Base-by-base conservation (phyloP, 768 basidiomycete species). In the Amyloporia xantha region DNA sequence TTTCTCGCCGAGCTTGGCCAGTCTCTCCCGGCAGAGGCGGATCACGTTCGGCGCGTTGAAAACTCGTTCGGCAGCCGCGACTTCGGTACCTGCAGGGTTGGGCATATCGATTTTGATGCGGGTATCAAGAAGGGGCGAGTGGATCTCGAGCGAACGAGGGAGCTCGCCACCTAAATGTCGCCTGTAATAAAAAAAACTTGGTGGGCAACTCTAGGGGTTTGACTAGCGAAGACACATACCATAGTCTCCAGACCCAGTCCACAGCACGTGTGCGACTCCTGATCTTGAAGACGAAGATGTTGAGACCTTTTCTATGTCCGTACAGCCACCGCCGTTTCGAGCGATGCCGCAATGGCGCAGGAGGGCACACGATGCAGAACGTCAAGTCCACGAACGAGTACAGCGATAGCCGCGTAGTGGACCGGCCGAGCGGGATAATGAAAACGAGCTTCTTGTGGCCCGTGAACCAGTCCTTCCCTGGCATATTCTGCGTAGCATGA, bases 221-320 rank as follows among this genome's bases (percentile, higher is more conserved):
- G 33, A 27, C 11, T 11, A 20, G 38, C 21, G 15, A 30, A 23
- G 10, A 37, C 21, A 25, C 49, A 13, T 55, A 84, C 92, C 90
- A 92, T 40, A 96, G 68, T 45, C 79, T 75, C 93, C 92, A 96
- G 39, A 81, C 72, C 94, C 94, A 97, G 63, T 96, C 92, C 33
- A 79, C 73, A 1, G 88, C 84, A 44, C 91, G 72, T 4, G 85
- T 82, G 24, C 88, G 78, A 53, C 81, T 82, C 62, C 86, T 89
- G 15, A 73, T 58, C 59, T 95, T 94, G 66, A 94, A 88, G 24
- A 95, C 73, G 63, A 93, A 95, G 23, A 95, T 77, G 54, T 91
- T 85, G 0, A 84, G 89, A 4, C 92, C 91, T 51, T 78, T 76
- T 44, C 74, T 76, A 0, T 67, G 62, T 10, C 72, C 66, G 48